Evolutionary conservation across 2,329 filamentous ascomycete species (phyloP).

Genomic region (Cladosporium sp.): DNA sequence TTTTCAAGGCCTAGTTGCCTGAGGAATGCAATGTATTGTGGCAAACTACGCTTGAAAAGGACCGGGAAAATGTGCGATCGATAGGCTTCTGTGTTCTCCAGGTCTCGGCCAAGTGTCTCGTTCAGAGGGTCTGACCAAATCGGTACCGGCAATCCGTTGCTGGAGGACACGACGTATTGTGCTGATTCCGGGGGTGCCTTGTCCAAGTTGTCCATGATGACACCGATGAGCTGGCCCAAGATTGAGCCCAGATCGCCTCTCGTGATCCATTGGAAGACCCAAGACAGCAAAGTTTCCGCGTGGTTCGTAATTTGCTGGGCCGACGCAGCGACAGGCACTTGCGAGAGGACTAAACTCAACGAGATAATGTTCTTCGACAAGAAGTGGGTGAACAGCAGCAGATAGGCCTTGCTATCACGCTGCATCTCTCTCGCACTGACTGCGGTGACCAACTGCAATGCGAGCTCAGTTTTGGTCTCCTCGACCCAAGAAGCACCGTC

Average conservation of each 20-base stretch:
- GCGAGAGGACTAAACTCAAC: conserved; percentile 21
- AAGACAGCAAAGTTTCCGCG: conserved; percentile 20
- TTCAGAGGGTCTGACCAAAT: conserved; percentile 30
- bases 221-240: conserved; percentile 32
- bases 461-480: conserved; percentile 20
- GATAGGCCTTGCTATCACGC: conserved; percentile 62
- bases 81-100: conserved; percentile 41
- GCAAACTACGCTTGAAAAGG: conserved; percentile 44
- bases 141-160: conserved; percentile 2
- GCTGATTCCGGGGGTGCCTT: neutral
- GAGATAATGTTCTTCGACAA: conserved; percentile 60
- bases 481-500: conserved; percentile 4
- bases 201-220: conserved; percentile 35
- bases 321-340: neutral
- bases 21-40: conserved; percentile 44
- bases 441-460: conserved; percentile 28
- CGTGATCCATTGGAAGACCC: conserved; percentile 36
- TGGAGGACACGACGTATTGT: neutral
- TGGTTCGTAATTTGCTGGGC: neutral
- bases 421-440: conserved; percentile 15
- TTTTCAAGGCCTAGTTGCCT: conserved; percentile 41
- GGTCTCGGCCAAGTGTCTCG: conserved; percentile 30
- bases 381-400: conserved; percentile 67
- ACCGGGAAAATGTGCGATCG: conserved; percentile 50
- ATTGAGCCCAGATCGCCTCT: conserved; percentile 37